phyloP scores from a whole-genome alignment of 116 monocot species.

The Trichopus zeylanicus region DNA sequence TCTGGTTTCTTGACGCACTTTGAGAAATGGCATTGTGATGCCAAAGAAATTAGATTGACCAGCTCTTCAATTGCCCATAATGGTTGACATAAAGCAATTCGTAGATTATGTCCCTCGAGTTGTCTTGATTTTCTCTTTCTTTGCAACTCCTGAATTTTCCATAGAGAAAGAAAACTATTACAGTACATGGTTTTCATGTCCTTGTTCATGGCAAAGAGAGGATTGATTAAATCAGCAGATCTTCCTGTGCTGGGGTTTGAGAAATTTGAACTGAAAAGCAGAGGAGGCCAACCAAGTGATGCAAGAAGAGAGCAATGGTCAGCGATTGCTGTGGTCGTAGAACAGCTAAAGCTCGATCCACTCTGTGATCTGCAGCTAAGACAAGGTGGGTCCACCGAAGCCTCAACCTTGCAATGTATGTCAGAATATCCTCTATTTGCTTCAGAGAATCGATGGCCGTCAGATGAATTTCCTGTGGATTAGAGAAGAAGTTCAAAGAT shows the following conservation, averaged over 20 bases:
- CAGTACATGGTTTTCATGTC: conserved; percentile 51
- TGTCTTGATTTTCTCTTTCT: conserved; percentile 58
- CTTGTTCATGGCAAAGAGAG: conserved; percentile 66
- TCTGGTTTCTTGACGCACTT: conserved; percentile 88
- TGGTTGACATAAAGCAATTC: conserved; percentile 46
- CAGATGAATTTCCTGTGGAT: conserved; percentile 37
- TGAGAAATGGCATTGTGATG: conserved; percentile 59
- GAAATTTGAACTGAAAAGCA: conserved; percentile 36
- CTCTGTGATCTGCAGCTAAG: conserved; percentile 76
- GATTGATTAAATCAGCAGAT: conserved; percentile 30
- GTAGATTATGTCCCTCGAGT: conserved; percentile 46
- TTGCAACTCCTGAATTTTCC: conserved; percentile 79
- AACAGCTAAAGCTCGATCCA: conserved; percentile 69
- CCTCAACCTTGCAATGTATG: conserved; percentile 38
- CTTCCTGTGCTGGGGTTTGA: conserved; percentile 10
- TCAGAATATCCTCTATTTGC: conserved; percentile 61
- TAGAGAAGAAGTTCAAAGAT: background rate
- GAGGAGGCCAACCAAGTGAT: conserved; percentile 88
- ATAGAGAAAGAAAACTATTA: conserved; percentile 71
- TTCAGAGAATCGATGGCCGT: conserved; percentile 51
- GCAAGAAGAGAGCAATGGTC: conserved; percentile 74
- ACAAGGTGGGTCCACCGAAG: conserved; percentile 67
- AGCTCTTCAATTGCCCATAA: conserved; percentile 91
- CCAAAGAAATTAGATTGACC: conserved; percentile 56
- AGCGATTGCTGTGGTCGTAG: conserved; percentile 82